Evolutionary conservation across 2,329 filamentous ascomycete species (phyloP), one percentile per base, ranked within the genome.

Genomic region (Albifimbria verrucaria): DNA sequence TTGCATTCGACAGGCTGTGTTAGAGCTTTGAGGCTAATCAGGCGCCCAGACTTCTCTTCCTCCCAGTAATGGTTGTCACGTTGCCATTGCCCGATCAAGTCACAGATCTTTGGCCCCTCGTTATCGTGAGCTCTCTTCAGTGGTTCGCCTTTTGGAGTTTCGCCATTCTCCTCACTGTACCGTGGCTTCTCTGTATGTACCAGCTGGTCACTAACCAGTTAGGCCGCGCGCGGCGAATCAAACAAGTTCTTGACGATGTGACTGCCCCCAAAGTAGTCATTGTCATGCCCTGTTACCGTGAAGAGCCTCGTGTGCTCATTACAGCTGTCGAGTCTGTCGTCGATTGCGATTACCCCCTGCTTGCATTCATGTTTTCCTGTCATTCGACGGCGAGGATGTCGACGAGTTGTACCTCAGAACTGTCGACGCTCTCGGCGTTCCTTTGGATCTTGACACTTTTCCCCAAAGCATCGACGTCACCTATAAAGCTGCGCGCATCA

Each of bases 71-170:
- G 92, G 72, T 97, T 21, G 91, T 96, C 47, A 97, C 92, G 0
- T 77, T 97, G 4, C 93, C 93, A 1, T 77, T 97, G 3, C 93
- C 93, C 1, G 72, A 78, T 20, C 80, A 84, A 54, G 77, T 97
- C 45, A 86, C 86, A 7, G 77, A 82, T 55, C 81, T 89, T 61
- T 95, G 93, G 73, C 92, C 93, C 0, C 52, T 68, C 3, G 51
- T 70, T 1, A 82, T 94, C 77, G 88, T 94, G 41, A 71, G 68
- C 2, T 79, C 89, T 46, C 79, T 97, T 15, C 92, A 97, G 67
- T 95, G 91, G 89, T 96, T 97, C 65, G 92, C 92, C 4, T 97
- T 97, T 70, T 97, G 90, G 87, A 86, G 88, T 24, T 97, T 97
- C 61, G 88, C 92, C 1, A 83, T 85, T 57, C 83, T 97, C 10